Evolutionary conservation across 495 filamentous ascomycete species (phyloP), one percentile per base, ranked within the genome.

Genomic region (Hypoxylon trugodes): DNA sequence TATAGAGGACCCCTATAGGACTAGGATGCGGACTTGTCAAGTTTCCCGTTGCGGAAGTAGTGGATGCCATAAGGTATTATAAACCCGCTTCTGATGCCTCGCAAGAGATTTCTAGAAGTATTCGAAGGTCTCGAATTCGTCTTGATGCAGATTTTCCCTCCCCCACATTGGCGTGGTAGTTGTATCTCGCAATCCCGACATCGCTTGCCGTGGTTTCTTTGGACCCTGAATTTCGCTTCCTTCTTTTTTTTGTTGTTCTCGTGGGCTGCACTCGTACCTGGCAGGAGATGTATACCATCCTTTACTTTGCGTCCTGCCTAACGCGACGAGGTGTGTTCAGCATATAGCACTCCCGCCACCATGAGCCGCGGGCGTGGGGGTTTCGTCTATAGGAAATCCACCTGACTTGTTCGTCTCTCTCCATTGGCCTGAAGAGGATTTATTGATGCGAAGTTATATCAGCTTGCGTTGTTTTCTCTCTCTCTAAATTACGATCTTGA

Each of bases 151-250:
- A 30, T 9, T 18, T 48, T 1, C 25, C 3, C 45, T 16, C 10
- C n/a, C 3, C 22, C 13, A 9, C 6, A 21, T 16, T 15, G 13
- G 33, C 15, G 26, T 28, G n/a, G n/a, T n/a, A n/a, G n/a, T n/a
- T n/a, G n/a, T 12, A 35, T 48, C 15, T 48, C 30, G 45, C 33
- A 10, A 33, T 48, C 26, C 45, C 45, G 45, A 21, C 33, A 33
- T 48, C 45, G 45, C 45, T 48, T 48, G 33, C 45, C 33, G 45
- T 48, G 45, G 22, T 33, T 10, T 48, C 26, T 30, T 8, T n/a
- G n/a, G n/a, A n/a, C n/a, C n/a, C n/a, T n/a, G n/a, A n/a, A n/a
- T n/a, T n/a, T n/a, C n/a, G n/a, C n/a, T n/a, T n/a, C n/a, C n/a
- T n/a, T n/a, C n/a, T n/a, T n/a, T 19, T 28, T 30, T 4, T 3